Percentiles rank a stretch among this genome's conserved stretches.
phyloP scores from a whole-genome alignment of 345 rosid genomes.

The Aegle marmelos region DNA sequence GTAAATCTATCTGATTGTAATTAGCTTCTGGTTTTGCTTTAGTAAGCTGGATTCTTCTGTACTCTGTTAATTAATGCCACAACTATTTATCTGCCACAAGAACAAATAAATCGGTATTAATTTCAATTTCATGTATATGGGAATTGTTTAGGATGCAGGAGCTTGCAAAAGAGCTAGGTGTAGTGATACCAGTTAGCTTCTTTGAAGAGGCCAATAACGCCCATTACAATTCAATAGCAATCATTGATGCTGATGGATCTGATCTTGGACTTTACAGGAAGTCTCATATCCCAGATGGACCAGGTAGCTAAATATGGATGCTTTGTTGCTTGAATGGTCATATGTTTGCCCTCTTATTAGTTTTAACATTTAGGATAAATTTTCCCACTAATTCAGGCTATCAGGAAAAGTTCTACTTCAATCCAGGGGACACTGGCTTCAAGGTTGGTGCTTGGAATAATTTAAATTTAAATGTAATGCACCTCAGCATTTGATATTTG shows the following conservation, averaged over 20 bases:
- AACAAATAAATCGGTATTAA: background rate
- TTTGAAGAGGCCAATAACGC: slow-evolving; percentile 95
- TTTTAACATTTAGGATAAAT: slow-evolving; percentile 3
- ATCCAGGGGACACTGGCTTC: slow-evolving; percentile 96
- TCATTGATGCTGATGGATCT: slow-evolving; percentile 90
- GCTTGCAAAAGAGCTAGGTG: slow-evolving; percentile 81
- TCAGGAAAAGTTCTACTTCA: slow-evolving; percentile 97
- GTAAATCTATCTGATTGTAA: slow-evolving; percentile 27
- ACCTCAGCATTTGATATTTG: background rate
- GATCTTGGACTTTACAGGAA: slow-evolving; percentile 92
- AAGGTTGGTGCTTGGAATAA: slow-evolving; percentile 49
- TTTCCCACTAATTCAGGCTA: slow-evolving; percentile 48
- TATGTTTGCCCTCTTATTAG: slow-evolving; percentile 1
- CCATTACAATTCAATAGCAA: slow-evolving; percentile 85
- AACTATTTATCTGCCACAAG: background rate
- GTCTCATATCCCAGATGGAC: slow-evolving; percentile 98
- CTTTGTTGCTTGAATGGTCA: slow-evolving; percentile 12
- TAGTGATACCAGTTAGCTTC: slow-evolving; percentile 91
- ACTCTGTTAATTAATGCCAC: background rate
- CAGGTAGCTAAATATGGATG: slow-evolving; percentile 45
- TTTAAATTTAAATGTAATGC: background rate
- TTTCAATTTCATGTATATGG: background rate
- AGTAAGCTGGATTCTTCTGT: background rate
- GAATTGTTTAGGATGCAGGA: slow-evolving; percentile 67
- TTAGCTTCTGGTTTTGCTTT: background rate